Evolutionary conservation across 345 rosid genomes (phyloP).

Genomic region (Gossypium arboreum): DNA sequence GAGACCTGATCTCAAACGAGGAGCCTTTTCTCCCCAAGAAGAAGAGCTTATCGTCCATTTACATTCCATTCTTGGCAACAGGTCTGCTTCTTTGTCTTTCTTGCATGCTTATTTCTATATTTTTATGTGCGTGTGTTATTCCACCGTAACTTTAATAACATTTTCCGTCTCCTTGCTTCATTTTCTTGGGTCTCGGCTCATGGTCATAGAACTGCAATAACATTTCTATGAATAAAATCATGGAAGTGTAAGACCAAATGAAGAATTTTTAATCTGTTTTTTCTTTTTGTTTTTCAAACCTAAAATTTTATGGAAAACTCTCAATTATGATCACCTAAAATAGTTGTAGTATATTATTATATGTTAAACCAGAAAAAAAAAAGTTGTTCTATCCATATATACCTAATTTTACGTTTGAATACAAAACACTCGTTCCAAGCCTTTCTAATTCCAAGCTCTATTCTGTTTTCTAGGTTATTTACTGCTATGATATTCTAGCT

Average conservation of each 20-base stretch:
- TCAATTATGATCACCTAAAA: too few species aligned
- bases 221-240: too few species aligned
- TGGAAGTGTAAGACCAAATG: neutral
- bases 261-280: neutral
- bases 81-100: conserved; percentile 43
- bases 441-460: neutral
- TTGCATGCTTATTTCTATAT: neutral
- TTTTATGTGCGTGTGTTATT: neutral
- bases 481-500: conserved; percentile 3
- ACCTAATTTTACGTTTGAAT: too few species aligned
- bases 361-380: too few species aligned
- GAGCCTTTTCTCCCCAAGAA: conserved; percentile 92
- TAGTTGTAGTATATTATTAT: too few species aligned
- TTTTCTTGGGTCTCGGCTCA: neutral
- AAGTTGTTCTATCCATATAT: neutral
- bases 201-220: neutral
- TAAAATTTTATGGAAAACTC: too few species aligned
- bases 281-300: too few species aligned
- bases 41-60: conserved; percentile 85
- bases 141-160: neutral
- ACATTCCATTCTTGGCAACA: conserved; percentile 93
- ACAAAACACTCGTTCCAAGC: neutral
- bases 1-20: conserved; percentile 96
- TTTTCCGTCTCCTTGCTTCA: neutral
- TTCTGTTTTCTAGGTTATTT: neutral